Evolutionary conservation across 139 green algal species (phyloP), one percentile per base, ranked within the genome.

Genomic region (Gonium pectorale): DNA sequence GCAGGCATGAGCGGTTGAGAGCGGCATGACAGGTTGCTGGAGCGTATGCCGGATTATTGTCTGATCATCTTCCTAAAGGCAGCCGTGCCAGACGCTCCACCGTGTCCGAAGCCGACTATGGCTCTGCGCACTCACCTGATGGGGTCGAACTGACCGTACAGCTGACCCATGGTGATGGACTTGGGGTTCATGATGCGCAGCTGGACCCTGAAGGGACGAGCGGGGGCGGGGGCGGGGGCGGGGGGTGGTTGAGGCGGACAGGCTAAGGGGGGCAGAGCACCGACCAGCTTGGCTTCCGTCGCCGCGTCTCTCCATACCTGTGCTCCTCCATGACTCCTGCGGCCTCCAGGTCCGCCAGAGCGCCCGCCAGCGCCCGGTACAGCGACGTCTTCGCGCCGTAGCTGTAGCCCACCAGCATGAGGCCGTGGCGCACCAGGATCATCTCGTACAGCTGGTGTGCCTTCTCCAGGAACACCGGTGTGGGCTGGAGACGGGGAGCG

Each of bases 371-470:
- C 21, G 83, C 52, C 19, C 84, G 83, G 87, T 93, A 95, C 37
- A 91, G 91, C 69, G 60, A 85, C 15, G 93, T 95, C 90, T 96
- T 96, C 71, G 88, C 87, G 60, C 92, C 88, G 83, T 91, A 95
- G 15, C 83, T 91, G 81, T 91, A 91, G 29, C 94, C 94, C 44
- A 96, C 94, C 52, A 97, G 74, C 94, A 97, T 97, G 11, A 97
- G 89, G n/a, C 94, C 94, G 83, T 97, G 94, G 11, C 94, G 88
- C 69, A 97, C 94, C 35, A 96, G 86, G 51, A 96, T 96, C 94
- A 96, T 97, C 86, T 97, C 94, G 82, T 97, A 97, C 72, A 97
- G 89, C 91, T 97, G 94, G 75, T 93, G 87, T 17, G 91, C 63
- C 89, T 97, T 97, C 41, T 94, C 91, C 37, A 97, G 87, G 87